Percentiles rank a stretch among this genome's conserved stretches.
Evolutionary conservation across 140 eudicot genomes (phyloP).

Genomic region (Senecio squalidus): DNA sequence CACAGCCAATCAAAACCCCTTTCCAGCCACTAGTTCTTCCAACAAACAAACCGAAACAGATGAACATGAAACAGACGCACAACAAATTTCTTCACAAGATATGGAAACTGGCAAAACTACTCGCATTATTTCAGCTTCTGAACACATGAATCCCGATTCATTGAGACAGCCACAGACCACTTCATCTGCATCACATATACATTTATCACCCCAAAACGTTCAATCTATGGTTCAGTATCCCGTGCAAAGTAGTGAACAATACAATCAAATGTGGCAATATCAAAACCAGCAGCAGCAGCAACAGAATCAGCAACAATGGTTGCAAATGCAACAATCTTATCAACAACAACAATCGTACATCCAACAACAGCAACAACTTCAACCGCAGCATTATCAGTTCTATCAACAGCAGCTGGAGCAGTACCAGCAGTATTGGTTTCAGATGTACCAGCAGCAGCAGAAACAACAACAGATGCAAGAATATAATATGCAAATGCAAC

Average conservation of each 20-base stretch:
- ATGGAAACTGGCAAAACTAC: constrained; percentile 13
- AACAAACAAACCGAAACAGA: constrained; percentile 17
- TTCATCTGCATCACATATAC: constrained; percentile 20
- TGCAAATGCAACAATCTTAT: constrained; percentile 48
- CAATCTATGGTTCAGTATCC: constrained; percentile 23
- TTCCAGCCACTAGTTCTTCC: constrained; percentile 24
- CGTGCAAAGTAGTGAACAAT: constrained; percentile 36
- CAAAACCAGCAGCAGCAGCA: constrained; percentile 57
- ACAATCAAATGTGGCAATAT: constrained; percentile 50
- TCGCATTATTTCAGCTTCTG: constrained; percentile 16
- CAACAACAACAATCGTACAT: constrained; percentile 29
- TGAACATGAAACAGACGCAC: constrained; percentile 18
- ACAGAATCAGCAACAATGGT: constrained; percentile 58
- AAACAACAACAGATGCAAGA: constrained; percentile 33
- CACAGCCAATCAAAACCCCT: constrained; percentile 14
- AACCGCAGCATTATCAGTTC: constrained; percentile 36
- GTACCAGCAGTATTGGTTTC: constrained; percentile 49
- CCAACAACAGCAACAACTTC: constrained; percentile 38
- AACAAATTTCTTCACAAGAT: constrained; percentile 24
- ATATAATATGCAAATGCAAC: constrained; percentile 36
- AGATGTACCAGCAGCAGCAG: constrained; percentile 35
- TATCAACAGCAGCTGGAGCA: constrained; percentile 44
- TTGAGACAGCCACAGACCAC: constrained; percentile 20
- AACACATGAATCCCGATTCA: neutral
- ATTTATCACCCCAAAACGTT: constrained; percentile 28